Evolutionary conservation across 2,329 filamentous ascomycete species (phyloP).

Genomic region (Arthroderma uncinatum): DNA sequence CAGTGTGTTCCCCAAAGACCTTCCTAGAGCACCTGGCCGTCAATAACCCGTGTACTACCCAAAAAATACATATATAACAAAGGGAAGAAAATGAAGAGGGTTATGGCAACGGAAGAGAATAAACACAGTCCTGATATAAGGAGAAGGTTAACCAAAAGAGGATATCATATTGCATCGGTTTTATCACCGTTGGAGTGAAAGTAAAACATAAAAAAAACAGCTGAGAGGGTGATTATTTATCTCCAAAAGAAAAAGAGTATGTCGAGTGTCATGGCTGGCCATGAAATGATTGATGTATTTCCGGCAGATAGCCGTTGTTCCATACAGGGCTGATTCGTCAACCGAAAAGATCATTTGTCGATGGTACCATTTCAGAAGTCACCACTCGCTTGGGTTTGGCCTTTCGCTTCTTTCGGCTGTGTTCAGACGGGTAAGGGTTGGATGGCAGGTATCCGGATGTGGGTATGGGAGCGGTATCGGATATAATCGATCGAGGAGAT

Average conservation of each 20-base stretch:
- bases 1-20: neutral
- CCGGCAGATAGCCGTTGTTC: neutral
- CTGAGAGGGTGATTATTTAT: neutral
- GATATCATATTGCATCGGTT: constrained; percentile 1
- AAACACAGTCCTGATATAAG: neutral
- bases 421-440: neutral
- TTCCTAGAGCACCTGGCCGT: neutral
- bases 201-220: neutral
- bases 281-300: too few species aligned
- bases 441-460: neutral
- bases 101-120: neutral
- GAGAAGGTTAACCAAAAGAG: neutral
- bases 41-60: neutral
- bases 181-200: neutral
- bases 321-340: neutral
- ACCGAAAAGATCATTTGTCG: constrained; percentile 12
- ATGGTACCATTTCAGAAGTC: constrained; percentile 13
- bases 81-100: neutral
- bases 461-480: neutral
- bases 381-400: constrained; percentile 9
- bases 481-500: neutral
- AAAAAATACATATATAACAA: too few species aligned
- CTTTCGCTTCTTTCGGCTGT: constrained; percentile 5
- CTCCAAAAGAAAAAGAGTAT: neutral
- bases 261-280: neutral